Conservation (phyloP, 2,329 filamentous ascomycete genomes). For the Sclerotinia subarctica region DNA sequence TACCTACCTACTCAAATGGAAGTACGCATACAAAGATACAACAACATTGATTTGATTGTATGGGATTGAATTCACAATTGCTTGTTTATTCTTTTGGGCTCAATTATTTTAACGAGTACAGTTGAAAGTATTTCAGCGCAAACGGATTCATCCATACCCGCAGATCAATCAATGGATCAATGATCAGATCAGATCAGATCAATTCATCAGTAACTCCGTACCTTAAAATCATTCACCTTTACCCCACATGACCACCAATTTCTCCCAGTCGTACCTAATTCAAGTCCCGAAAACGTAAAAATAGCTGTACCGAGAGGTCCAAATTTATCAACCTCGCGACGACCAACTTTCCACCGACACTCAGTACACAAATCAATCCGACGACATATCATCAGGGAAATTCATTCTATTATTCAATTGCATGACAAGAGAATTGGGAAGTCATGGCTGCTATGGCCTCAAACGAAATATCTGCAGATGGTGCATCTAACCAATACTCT, state of each 20-base stretch:
- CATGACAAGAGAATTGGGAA: neutral
- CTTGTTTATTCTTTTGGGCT: neutral
- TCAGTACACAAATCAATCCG: neutral
- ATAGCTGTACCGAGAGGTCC: constrained; percentile 15
- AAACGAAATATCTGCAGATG: constrained; percentile 14
- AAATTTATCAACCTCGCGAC: constrained; percentile 1
- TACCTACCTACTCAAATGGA: neutral
- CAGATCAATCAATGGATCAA: neutral
- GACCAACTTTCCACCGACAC: neutral
- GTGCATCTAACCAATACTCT: constrained; percentile 23
- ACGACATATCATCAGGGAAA: neutral
- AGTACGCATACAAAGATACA: neutral
- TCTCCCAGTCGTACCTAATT: neutral
- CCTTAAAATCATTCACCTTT: neutral
- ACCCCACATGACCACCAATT: constrained; percentile 16
- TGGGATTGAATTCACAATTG: neutral
- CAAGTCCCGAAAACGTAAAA: constrained; percentile 16
- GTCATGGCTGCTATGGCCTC: constrained; percentile 12
- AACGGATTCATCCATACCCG: neutral
- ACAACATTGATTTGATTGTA: neutral
- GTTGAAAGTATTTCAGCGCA: neutral
- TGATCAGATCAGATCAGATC: too few species aligned
- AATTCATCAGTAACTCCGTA: too few species aligned
- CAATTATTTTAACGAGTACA: neutral
- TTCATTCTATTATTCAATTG: neutral